phyloP scores from a whole-genome alignment of 1,139 yeast genomes.

The Kluyveromyces sp. region DNA sequence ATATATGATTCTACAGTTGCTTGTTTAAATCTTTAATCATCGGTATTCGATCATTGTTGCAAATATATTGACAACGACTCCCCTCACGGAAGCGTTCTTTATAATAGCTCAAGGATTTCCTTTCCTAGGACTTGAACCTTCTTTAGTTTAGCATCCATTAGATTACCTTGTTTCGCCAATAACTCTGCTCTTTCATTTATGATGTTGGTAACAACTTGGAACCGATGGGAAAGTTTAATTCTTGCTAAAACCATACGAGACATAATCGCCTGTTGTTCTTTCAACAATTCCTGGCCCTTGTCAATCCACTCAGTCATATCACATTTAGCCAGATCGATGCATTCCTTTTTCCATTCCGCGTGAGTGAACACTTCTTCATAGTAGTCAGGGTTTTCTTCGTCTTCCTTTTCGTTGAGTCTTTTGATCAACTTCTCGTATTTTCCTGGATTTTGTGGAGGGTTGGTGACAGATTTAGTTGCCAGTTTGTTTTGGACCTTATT shows the following conservation, averaged over 20 bases:
- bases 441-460: slow-evolving; percentile 9
- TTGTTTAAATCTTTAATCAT: slow-evolving; percentile 8
- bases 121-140: slow-evolving; percentile 35
- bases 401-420: slow-evolving; percentile 5
- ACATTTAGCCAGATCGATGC: slow-evolving; percentile 24
- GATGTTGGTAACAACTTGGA: slow-evolving; percentile 28
- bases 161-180: slow-evolving; percentile 31
- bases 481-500: neutral
- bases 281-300: slow-evolving; percentile 29
- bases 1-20: slow-evolving; percentile 8
- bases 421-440: slow-evolving; percentile 4
- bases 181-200: slow-evolving; percentile 35
- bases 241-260: slow-evolving; percentile 33
- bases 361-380: slow-evolving; percentile 10
- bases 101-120: slow-evolving; percentile 33
- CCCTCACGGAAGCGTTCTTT: neutral
- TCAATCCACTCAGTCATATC: slow-evolving; percentile 34
- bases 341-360: slow-evolving; percentile 17
- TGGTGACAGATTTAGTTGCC: neutral
- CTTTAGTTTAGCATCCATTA: slow-evolving; percentile 31
- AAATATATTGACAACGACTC: neutral
- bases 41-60: slow-evolving; percentile 5
- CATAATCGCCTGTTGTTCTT: slow-evolving; percentile 30
- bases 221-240: slow-evolving; percentile 34
- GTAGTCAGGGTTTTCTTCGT: slow-evolving; percentile 4